These are phyloP conservation scores for Yamadazyma sp. DNA, from an alignment of 805 yeast genomes.

Conservation along the genomic window DNA sequence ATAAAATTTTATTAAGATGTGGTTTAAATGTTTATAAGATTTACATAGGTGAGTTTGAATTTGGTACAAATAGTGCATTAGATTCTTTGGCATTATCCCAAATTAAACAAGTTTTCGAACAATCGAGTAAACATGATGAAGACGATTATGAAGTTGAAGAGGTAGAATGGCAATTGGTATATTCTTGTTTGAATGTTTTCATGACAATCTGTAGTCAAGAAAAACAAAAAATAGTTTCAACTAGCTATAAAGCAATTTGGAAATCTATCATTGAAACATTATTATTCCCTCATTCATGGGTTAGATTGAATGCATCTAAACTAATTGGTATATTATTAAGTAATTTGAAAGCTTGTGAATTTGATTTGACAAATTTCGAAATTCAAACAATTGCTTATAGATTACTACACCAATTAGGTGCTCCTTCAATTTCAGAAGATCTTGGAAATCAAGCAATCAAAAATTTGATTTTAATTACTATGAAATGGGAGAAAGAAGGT, in stretches of 20 bases:
- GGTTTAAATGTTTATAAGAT: slow-evolving; percentile 72
- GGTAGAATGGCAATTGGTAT: slow-evolving; percentile 75
- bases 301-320: slow-evolving; percentile 64
- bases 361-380: slow-evolving; percentile 39
- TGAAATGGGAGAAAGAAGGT: slow-evolving; percentile 54
- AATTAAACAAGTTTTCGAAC: slow-evolving; percentile 22
- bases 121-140: slow-evolving; percentile 32
- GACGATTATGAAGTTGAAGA: slow-evolving; percentile 24
- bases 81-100: slow-evolving; percentile 34
- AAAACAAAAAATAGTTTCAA: slow-evolving; percentile 26
- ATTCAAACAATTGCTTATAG: slow-evolving; percentile 69
- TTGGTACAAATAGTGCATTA: slow-evolving; percentile 33
- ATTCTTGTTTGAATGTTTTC: slow-evolving; percentile 58
- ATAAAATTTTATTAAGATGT: slow-evolving; percentile 58
- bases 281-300: slow-evolving; percentile 90
- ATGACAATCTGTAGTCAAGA: slow-evolving; percentile 38
- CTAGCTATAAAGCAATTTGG: slow-evolving; percentile 46
- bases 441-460: slow-evolving; percentile 65
- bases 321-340: slow-evolving; percentile 53
- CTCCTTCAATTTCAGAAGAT: slow-evolving; percentile 65
- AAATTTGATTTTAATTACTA: slow-evolving; percentile 58
- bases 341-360: slow-evolving; percentile 31
- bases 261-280: slow-evolving; percentile 48
- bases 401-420: slow-evolving; percentile 73
- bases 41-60: slow-evolving; percentile 49